Evolutionary conservation across 1,284 basidiomycete species (phyloP).

Genomic region (Cutaneotrichosporon cavernicola): DNA sequence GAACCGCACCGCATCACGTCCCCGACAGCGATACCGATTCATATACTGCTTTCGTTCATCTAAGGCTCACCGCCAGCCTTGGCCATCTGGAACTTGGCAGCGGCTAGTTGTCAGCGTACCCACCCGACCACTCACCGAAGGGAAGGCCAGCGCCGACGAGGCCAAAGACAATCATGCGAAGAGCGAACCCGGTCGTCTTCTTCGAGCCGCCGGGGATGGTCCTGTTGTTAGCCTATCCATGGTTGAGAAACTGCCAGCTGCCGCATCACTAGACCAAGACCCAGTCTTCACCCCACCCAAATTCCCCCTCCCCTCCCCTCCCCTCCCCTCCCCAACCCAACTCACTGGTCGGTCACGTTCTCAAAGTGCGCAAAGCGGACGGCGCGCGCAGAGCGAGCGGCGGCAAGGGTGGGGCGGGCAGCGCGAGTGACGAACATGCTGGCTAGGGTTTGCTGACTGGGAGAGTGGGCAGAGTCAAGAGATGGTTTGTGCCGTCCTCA

Average conservation of each 20-base stretch:
- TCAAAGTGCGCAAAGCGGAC: slow-evolving; percentile 4
- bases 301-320: too few species aligned
- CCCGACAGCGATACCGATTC: background rate
- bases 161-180: background rate
- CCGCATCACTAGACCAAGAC: too few species aligned
- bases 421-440: background rate
- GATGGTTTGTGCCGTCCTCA: background rate
- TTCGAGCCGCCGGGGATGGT: slow-evolving; percentile 1
- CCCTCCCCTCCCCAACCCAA: background rate
- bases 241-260: too few species aligned
- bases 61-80: background rate
- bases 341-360: slow-evolving; percentile 3
- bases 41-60: background rate
- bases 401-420: background rate
- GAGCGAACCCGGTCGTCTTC: background rate
- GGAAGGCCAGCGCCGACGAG: background rate
- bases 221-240: background rate
- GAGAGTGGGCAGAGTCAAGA: background rate
- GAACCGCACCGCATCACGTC: too few species aligned
- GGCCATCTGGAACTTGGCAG: background rate
- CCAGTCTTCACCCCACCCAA: too few species aligned
- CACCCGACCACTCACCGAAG: background rate
- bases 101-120: background rate
- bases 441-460: background rate
- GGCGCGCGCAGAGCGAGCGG: background rate